Evolutionary conservation across 1,284 basidiomycete genomes (phyloP).

Genomic region (Cystobasidium slooffiae): DNA sequence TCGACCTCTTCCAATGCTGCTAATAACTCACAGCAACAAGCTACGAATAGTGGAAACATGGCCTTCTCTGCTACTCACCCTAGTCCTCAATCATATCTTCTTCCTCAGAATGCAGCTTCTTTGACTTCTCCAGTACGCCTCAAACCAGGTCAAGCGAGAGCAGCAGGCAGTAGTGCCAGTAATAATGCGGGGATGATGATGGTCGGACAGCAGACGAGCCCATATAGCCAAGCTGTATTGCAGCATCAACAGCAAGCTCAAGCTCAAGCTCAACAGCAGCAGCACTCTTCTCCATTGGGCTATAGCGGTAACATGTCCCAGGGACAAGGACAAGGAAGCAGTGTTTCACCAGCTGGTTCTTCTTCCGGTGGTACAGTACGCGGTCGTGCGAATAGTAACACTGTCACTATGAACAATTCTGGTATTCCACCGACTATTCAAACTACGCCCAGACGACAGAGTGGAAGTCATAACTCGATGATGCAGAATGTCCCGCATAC

Average conservation of each 20-base stretch:
- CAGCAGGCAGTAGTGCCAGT: background rate
- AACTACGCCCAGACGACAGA: conserved; percentile 21
- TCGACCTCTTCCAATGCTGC: conserved; percentile 1
- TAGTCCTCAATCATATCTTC: background rate
- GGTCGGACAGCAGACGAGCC: too few relatives aligned
- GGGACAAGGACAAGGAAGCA: conserved; percentile 1
- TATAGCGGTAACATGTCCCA: conserved; percentile 4
- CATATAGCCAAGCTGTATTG: background rate
- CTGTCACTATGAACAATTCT: too few relatives aligned
- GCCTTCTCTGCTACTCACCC: conserved; percentile 11
- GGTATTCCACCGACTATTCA: background rate
- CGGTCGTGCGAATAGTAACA: background rate
- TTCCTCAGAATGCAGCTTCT: background rate
- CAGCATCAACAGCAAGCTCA: background rate
- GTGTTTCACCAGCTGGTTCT: conserved; percentile 14
- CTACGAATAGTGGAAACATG: background rate
- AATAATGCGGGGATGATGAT: background rate
- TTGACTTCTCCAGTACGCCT: conserved; percentile 20
- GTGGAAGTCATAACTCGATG: background rate
- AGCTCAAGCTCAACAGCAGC: conserved; percentile 11
- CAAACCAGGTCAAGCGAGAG: conserved; percentile 1
- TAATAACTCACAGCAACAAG: background rate
- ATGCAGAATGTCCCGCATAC: conserved; percentile 28
- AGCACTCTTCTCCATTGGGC: conserved; percentile 9
- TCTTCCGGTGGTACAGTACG: conserved; percentile 8